A percentile compares a stretch with the other conserved stretches of the same genome.
phyloP scores from a whole-genome alignment of 257 asterid genomes.

The Leonotis leonurus region DNA sequence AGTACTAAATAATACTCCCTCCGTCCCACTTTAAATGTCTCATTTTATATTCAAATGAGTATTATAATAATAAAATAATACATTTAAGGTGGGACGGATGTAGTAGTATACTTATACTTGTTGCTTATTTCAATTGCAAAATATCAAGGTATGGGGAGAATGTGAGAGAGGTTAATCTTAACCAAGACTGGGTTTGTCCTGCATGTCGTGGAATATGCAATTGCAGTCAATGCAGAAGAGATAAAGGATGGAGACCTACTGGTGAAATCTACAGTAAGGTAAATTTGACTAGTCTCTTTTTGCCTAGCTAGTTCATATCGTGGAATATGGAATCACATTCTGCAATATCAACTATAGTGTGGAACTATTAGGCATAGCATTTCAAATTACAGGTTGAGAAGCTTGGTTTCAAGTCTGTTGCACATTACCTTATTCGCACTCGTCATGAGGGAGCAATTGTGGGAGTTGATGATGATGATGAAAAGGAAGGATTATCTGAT shows the following conservation, averaged over 20 bases:
- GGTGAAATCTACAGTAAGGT: conserved; percentile 50
- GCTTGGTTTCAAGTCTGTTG: conserved; percentile 69
- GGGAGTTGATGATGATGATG: conserved; percentile 17
- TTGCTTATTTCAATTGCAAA: not conserved
- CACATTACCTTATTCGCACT: conserved; percentile 61
- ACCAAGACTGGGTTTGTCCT: conserved; percentile 60
- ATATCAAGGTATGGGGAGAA: conserved; percentile 62
- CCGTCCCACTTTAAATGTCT: too few relatives aligned
- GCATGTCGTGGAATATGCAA: conserved; percentile 75
- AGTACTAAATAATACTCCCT: not conserved
- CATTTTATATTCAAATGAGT: too few relatives aligned
- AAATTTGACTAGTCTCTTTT: conserved; percentile 1
- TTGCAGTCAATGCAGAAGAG: conserved; percentile 62
- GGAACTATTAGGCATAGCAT: conserved; percentile 4
- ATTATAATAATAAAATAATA: too few relatives aligned
- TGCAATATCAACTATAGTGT: not conserved
- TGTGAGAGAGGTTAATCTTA: conserved; percentile 46
- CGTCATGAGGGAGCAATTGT: conserved; percentile 13
- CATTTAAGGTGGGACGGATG: too few relatives aligned
- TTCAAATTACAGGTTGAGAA: conserved; percentile 30
- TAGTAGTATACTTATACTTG: not conserved
- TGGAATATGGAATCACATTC: not conserved
- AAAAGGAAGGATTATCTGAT: conserved; percentile 16
- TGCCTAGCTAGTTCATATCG: not conserved
- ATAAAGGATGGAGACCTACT: conserved; percentile 57